A percentile compares a stretch with the other conserved stretches of the same genome.
Conservation (phyloP, 1,284 basidiomycete species). For the Rhodotorula sp. region DNA sequence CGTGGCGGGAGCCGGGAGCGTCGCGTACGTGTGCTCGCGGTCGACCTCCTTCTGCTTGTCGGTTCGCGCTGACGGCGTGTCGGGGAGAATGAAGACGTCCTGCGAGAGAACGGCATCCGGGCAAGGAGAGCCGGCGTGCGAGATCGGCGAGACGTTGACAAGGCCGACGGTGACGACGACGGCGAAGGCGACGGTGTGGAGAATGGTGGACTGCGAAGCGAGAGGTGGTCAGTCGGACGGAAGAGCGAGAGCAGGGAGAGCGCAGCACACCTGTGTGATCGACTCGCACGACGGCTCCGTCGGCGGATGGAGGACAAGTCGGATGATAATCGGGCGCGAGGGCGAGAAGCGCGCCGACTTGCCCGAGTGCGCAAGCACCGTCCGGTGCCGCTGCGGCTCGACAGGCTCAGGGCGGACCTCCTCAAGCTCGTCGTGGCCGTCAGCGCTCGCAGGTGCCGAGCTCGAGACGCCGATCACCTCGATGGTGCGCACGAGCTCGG, state of each 20-base stretch:
- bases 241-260: rapidly evolving
- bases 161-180: conserved; percentile 34
- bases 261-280: conserved; percentile 29
- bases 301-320: conserved; percentile 35
- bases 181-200: conserved; percentile 33
- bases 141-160: conserved; percentile 8
- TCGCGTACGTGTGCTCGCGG: background rate
- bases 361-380: conserved; percentile 40
- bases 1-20: background rate
- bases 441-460: background rate
- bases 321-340: conserved; percentile 36
- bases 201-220: conserved; percentile 29
- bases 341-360: conserved; percentile 40
- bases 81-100: conserved; percentile 30
- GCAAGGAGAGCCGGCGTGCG: background rate
- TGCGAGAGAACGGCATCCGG: conserved; percentile 22
- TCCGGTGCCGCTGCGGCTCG: conserved; percentile 5
- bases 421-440: background rate
- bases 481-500: conserved; percentile 38
- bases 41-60: conserved; percentile 38
- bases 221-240: background rate
- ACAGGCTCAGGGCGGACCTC: background rate
- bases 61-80: conserved; percentile 9
- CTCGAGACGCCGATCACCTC: background rate
- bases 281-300: conserved; percentile 30